Evolutionary conservation across 2,329 filamentous ascomycete genomes (phyloP), one percentile per base, ranked within the genome.

Genomic region (Geosmithia putterillii): DNA sequence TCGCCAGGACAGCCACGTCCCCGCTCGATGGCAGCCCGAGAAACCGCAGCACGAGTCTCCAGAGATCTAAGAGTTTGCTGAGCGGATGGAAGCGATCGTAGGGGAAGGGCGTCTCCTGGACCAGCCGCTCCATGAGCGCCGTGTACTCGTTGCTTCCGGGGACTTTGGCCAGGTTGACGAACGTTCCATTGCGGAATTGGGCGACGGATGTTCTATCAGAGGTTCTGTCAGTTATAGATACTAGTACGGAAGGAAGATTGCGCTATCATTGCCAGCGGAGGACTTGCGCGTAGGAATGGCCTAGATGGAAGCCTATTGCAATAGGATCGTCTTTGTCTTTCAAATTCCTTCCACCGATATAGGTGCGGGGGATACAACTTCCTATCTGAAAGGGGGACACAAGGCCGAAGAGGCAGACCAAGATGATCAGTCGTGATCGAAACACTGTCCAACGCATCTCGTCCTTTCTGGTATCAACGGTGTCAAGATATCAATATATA

Each of bases 391-490:
- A 25, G 22, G 20, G 38, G 12, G n/a, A 25, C 19, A 20, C 21
- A n/a, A 40, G 20, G 20, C 20, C 7, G 22, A 40, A 20, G 15
- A 23, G 19, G 21, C 38, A 15, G 21, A 40, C 9, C 12, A 40
- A 25, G 38, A 76, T 8, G 43, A n/a, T n/a, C 23, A 25, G 23
- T 6, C 23, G 6, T 25, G 23, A 10, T 7, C 23, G 23, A 10
- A 10, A 10, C 23, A 10, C 10, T 25, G 23, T 25, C 10, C 23
- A 25, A 7, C 10, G 23, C 10, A 38, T 6, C n/a, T 38, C 23
- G 23, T 25, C 7, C 10, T 7, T 25, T 25, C 23, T 25, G 23
- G 23, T 10, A 25, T 25, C 23, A n/a, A n/a, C n/a, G n/a, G n/a
- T n/a, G n/a, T n/a, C n/a, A n/a, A n/a, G n/a, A n/a, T n/a, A n/a